phyloP scores from a whole-genome alignment of 768 basidiomycete genomes.

The Xerocomus potaroensis region DNA sequence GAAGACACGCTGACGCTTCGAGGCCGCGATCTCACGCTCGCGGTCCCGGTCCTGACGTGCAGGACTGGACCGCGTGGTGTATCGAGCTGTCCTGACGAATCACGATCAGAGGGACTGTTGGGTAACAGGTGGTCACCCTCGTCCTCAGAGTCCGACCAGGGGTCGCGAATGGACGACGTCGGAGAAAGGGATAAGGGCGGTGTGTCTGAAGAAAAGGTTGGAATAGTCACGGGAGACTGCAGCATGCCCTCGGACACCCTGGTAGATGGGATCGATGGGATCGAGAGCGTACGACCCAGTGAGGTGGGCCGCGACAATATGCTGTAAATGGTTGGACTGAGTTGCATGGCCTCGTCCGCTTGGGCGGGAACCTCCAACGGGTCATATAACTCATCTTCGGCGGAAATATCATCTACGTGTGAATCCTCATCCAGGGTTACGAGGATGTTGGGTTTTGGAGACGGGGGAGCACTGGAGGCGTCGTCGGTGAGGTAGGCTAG shows the following conservation, averaged over 20 bases:
- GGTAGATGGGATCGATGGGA: slow-evolving; percentile 29
- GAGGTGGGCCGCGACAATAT: slow-evolving; percentile 4
- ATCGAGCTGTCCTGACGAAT: background rate
- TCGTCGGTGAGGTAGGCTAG: slow-evolving; percentile 16
- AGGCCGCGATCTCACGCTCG: background rate
- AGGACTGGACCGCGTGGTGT: background rate
- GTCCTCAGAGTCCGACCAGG: slow-evolving; percentile 11
- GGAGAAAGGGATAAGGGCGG: slow-evolving; percentile 19
- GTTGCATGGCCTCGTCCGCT: background rate
- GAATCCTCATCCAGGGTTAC: slow-evolving; percentile 13
- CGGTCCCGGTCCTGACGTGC: background rate
- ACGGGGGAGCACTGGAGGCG: slow-evolving; percentile 15
- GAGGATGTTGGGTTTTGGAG: slow-evolving; percentile 14
- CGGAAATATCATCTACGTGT: slow-evolving; percentile 6
- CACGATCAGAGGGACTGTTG: background rate
- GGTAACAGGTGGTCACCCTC: slow-evolving; percentile 10
- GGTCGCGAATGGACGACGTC: slow-evolving; percentile 1
- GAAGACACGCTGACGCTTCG: slow-evolving; percentile 16
- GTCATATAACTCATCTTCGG: background rate
- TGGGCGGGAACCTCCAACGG: background rate
- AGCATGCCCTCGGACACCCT: slow-evolving; percentile 12
- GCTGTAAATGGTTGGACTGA: background rate
- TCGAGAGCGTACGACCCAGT: slow-evolving; percentile 6
- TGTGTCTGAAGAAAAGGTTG: slow-evolving; percentile 10
- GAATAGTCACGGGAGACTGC: slow-evolving; percentile 27